Base-by-base conservation (phyloP, 768 basidiomycete genomes). In the Albatrellus ellisii region DNA sequence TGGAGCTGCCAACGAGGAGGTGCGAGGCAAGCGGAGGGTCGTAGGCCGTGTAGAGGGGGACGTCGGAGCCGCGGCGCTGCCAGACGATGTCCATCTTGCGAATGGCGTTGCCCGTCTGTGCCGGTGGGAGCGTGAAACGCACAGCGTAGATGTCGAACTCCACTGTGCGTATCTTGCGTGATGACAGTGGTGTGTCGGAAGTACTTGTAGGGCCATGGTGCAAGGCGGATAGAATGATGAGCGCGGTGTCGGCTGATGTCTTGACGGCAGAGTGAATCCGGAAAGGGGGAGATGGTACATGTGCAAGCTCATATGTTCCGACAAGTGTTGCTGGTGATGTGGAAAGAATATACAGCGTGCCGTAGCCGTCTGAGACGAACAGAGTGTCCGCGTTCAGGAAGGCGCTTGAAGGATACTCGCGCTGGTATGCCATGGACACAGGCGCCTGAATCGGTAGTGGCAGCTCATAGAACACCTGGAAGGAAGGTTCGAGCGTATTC, bases 321-420 rank as follows among this genome's bases (percentile, higher is more conserved):
- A 77, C 54, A 26, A 73, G 60, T 6, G 61, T 43, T 2, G 61
- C 66, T 9, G 52, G 44, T 12, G 61, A 53, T 20, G 62, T 57
- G 21, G 62, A 62, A 33, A 89, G 60, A 11, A 76, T 62, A 47
- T 85, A 82, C 24, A 88, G 58, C 14, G 63, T 53, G n/a, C 84
- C 83, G 49, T 65, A 60, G 7, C 87, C 87, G 52, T 90, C 85
- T 15, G 81, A 66, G 39, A 80, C 66, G 27, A 84, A 62, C 28
- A 72, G 62, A 8, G 67, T 57, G 1, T 62, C 57, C 3, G 68
- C 48, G 39, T 70, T 64, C 28, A 81, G 53, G 51, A 82, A 79
- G 5, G 64, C 63, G 22, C 70, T 70, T 1, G 82, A 84, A 1
- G 87, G 83, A 56, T 91, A 90, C 60, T 90, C 86, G 32, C 59